These are phyloP conservation scores for Vicia faba DNA, from an alignment of 306 rosid genomes.

Conservation along the genomic window DNA sequence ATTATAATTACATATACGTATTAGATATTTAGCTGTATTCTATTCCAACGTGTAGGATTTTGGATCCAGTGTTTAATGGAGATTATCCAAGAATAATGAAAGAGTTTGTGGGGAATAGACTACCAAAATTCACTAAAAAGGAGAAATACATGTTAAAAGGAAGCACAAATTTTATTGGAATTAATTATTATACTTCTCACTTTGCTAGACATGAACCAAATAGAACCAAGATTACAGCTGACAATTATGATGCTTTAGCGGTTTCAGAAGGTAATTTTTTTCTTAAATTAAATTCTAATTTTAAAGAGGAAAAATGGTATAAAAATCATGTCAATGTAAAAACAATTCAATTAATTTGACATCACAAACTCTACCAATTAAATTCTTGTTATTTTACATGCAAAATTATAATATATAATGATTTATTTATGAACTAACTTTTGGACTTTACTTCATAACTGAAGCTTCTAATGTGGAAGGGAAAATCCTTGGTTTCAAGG, in stretches of 20 bases:
- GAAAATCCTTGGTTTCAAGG: conserved; percentile 41
- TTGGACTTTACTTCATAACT: neutral
- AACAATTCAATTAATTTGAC: no score
- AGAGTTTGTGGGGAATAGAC: conserved; percentile 35
- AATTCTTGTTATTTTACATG: neutral
- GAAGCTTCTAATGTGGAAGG: conserved; percentile 29
- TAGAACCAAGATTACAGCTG: neutral
- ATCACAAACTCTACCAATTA: no score
- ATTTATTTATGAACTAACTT: neutral
- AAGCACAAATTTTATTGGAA: conserved; percentile 39
- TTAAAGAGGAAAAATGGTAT: no score
- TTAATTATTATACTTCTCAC: conserved; percentile 46
- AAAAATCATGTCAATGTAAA: no score
- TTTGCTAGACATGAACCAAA: conserved; percentile 31
- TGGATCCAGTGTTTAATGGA: conserved; percentile 38
- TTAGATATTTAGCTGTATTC: neutral
- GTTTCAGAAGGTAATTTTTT: conserved; percentile 15
- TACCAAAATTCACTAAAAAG: conserved; percentile 36
- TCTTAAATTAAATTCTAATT: conserved; percentile 37
- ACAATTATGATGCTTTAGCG: conserved; percentile 24
- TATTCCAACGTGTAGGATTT: conserved; percentile 33
- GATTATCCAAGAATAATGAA: conserved; percentile 44
- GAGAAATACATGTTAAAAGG: conserved; percentile 34
- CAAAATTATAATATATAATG: neutral
- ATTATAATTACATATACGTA: neutral